These are phyloP conservation scores for Botryotinia globosa DNA, from an alignment of 2,329 filamentous ascomycete genomes.

Conservation along the genomic window DNA sequence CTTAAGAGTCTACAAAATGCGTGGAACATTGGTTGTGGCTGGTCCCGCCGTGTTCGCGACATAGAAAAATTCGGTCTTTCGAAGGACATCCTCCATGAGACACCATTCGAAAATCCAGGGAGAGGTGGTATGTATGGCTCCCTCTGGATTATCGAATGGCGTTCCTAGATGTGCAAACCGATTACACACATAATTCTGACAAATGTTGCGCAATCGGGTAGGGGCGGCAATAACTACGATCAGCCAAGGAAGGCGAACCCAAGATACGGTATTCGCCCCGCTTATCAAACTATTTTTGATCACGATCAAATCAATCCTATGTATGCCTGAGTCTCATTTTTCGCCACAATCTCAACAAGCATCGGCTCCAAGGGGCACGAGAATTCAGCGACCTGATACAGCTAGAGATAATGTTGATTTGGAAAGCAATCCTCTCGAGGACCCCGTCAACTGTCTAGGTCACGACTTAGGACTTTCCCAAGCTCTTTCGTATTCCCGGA, in stretches of 20 bases:
- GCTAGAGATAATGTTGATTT: background rate
- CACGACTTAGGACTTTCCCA: background rate
- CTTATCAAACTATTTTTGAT: slow-evolving; percentile 27
- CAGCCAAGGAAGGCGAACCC: slow-evolving; percentile 31
- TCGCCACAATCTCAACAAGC: slow-evolving; percentile 37
- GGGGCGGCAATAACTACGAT: slow-evolving; percentile 28
- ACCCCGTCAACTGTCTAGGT: background rate
- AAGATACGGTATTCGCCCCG: slow-evolving; percentile 30
- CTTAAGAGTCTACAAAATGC: background rate
- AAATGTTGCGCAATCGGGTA: background rate
- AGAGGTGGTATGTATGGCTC: background rate
- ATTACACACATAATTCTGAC: background rate
- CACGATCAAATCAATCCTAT: slow-evolving; percentile 31
- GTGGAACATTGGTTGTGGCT: background rate
- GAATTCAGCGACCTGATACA: background rate
- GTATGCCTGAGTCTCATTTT: slow-evolving; percentile 34
- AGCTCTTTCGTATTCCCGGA: background rate
- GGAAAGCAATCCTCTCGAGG: background rate
- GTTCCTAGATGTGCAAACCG: background rate
- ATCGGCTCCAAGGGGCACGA: slow-evolving; percentile 14
- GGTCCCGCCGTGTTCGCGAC: background rate
- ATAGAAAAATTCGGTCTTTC: background rate
- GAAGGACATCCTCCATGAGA: background rate
- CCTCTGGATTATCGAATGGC: background rate
- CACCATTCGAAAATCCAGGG: background rate